These are phyloP conservation scores for Teratosphaeria viscida DNA, from an alignment of 2,329 filamentous ascomycete species.

Conservation along the genomic window DNA sequence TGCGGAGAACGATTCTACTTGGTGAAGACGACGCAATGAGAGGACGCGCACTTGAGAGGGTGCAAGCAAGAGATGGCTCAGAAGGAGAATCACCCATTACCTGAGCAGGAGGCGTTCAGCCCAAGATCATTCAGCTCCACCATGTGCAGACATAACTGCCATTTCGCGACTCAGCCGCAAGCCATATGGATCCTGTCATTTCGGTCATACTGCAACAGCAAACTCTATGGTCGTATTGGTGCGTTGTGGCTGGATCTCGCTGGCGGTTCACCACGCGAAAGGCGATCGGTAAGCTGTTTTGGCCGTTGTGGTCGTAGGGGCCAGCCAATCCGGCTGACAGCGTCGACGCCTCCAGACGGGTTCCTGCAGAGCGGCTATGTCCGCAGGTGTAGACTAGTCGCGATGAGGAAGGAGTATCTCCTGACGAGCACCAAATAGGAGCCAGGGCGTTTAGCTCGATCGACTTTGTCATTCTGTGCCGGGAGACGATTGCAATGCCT, in stretches of 20 bases:
- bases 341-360: neutral
- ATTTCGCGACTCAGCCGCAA: neutral
- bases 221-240: neutral
- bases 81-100: neutral
- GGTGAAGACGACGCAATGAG: conserved; percentile 31
- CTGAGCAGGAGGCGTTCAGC: neutral
- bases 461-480: neutral
- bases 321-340: neutral
- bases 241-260: neutral
- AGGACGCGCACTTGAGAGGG: conserved; percentile 44
- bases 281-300: neutral
- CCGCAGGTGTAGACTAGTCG: neutral
- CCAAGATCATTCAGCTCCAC: neutral
- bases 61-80: neutral
- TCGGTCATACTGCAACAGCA: neutral
- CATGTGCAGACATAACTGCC: neutral
- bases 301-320: neutral
- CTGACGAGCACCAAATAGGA: neutral
- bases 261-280: neutral
- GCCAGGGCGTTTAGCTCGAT: neutral
- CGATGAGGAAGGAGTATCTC: neutral
- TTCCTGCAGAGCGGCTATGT: neutral
- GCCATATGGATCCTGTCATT: neutral
- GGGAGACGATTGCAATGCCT: neutral
- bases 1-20: conserved; percentile 1